Percentiles rank a stretch among this genome's conserved stretches.
phyloP scores from a whole-genome alignment of 2,329 filamentous ascomycete genomes.

The Penicillium sp. region DNA sequence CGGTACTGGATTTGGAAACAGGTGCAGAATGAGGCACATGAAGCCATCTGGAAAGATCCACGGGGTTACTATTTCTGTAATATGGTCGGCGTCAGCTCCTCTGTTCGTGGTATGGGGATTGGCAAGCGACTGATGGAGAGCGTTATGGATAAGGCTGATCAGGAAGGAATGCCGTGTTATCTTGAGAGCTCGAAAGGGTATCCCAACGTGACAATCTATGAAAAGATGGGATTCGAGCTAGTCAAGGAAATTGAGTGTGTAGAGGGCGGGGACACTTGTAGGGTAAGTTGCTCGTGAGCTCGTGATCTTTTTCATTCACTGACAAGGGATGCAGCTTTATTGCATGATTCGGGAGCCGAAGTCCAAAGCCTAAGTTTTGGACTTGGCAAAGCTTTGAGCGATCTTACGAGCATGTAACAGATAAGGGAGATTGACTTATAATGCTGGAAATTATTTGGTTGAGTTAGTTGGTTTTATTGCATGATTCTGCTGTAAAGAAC shows the following conservation, averaged over 20 bases:
- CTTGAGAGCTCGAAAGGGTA: constrained; percentile 64
- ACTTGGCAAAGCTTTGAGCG: not conserved
- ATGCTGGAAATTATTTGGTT: not conserved
- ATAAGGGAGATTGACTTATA: not conserved
- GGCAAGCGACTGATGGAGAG: constrained; percentile 61
- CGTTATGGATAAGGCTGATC: constrained; percentile 61
- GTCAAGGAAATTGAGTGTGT: constrained; percentile 63
- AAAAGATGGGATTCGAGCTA: constrained; percentile 63
- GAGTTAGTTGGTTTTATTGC: not conserved
- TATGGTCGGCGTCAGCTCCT: constrained; percentile 64
- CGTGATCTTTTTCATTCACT: constrained; percentile 1
- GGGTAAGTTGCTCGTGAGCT: constrained; percentile 32
- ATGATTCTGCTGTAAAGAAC: no score
- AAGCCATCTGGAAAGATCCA: constrained; percentile 59
- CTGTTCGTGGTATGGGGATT: constrained; percentile 62
- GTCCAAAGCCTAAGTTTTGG: constrained; percentile 5
- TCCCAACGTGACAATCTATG: constrained; percentile 68
- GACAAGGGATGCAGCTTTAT: constrained; percentile 16
- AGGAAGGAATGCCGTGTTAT: constrained; percentile 62
- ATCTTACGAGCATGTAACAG: not conserved
- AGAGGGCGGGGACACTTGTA: constrained; percentile 56
- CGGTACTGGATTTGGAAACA: constrained; percentile 71
- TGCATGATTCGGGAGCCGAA: constrained; percentile 23
- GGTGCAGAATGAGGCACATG: constrained; percentile 59
- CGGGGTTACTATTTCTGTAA: constrained; percentile 73